Evolutionary conservation across 2,329 filamentous ascomycete genomes (phyloP).

Genomic region (Phialophora expanda): DNA sequence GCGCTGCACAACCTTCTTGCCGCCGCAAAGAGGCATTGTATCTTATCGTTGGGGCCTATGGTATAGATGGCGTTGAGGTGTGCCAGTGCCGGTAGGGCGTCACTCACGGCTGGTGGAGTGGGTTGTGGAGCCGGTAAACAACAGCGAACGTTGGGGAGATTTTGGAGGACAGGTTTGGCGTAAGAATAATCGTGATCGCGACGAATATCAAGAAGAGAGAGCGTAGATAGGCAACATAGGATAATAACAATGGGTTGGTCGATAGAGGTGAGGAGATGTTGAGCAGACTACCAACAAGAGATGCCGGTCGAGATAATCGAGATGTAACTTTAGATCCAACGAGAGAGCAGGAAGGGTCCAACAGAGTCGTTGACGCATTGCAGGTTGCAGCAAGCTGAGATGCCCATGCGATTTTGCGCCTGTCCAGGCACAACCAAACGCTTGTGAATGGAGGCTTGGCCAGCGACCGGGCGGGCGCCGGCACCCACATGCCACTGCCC

Average conservation of each 20-base stretch:
- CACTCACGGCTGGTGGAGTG: neutral
- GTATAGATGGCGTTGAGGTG: neutral
- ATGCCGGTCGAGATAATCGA: slow-evolving; percentile 15
- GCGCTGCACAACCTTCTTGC: slow-evolving; percentile 85
- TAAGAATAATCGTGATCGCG: neutral
- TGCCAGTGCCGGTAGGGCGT: slow-evolving; percentile 4
- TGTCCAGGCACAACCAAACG: neutral
- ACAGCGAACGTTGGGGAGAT: neutral
- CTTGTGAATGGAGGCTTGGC: neutral
- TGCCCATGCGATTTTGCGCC: neutral
- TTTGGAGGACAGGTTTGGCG: slow-evolving; percentile 1
- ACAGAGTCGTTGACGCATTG: slow-evolving; percentile 21
- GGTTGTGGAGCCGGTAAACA: slow-evolving; percentile 6
- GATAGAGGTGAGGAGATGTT: slow-evolving; percentile 5
- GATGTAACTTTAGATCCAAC: slow-evolving; percentile 19
- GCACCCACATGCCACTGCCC: slow-evolving; percentile 6
- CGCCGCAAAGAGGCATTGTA: slow-evolving; percentile 65
- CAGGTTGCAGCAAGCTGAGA: slow-evolving; percentile 10
- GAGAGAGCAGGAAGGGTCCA: slow-evolving; percentile 11
- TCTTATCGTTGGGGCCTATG: neutral
- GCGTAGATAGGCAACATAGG: neutral
- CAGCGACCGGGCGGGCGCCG: neutral
- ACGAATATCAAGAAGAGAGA: neutral
- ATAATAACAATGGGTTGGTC: neutral
- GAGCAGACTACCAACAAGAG: slow-evolving; percentile 15